phyloP scores from a whole-genome alignment of 2,329 filamentous ascomycete genomes.

The Penicillium sp. region DNA sequence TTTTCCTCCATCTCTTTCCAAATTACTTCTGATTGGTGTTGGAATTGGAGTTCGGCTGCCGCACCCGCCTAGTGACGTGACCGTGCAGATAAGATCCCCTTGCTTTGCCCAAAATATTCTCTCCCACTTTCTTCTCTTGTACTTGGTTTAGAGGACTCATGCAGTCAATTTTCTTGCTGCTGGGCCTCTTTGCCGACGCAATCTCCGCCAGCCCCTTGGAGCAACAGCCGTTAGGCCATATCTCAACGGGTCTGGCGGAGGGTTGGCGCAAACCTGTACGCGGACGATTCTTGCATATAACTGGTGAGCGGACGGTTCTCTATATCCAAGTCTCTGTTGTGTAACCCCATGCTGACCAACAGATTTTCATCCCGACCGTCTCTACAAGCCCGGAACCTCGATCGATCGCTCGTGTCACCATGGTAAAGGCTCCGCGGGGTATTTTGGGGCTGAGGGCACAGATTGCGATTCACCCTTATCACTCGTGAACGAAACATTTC shows the following conservation, averaged over 20 bases:
- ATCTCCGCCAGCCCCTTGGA: slow-evolving; percentile 15
- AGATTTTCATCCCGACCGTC: slow-evolving; percentile 91
- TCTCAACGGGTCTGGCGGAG: not conserved
- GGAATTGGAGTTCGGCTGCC: not conserved
- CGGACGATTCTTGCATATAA: slow-evolving; percentile 40
- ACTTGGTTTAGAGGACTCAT: slow-evolving; percentile 12
- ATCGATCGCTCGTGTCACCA: slow-evolving; percentile 73
- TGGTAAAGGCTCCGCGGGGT: slow-evolving; percentile 71
- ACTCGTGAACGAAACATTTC: slow-evolving; percentile 82
- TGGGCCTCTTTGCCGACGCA: slow-evolving; percentile 15
- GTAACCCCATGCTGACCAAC: not conserved
- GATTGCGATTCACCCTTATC: slow-evolving; percentile 82
- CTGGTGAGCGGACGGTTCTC: slow-evolving; percentile 22
- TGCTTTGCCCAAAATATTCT: not conserved
- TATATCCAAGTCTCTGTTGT: not conserved
- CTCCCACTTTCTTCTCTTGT: not conserved
- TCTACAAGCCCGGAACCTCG: slow-evolving; percentile 77
- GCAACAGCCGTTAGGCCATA: slow-evolving; percentile 11
- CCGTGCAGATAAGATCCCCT: slow-evolving; percentile 3
- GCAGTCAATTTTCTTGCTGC: slow-evolving; percentile 15
- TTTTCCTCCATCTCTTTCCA: not conserved
- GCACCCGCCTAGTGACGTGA: slow-evolving; percentile 4
- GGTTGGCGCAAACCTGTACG: slow-evolving; percentile 5
- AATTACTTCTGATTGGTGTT: not conserved
- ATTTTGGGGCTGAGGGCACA: slow-evolving; percentile 79